Percentiles rank a stretch among this genome's conserved stretches.
Conservation (phyloP, 2,329 filamentous ascomycete species). For the Apiospora malaysiana region DNA sequence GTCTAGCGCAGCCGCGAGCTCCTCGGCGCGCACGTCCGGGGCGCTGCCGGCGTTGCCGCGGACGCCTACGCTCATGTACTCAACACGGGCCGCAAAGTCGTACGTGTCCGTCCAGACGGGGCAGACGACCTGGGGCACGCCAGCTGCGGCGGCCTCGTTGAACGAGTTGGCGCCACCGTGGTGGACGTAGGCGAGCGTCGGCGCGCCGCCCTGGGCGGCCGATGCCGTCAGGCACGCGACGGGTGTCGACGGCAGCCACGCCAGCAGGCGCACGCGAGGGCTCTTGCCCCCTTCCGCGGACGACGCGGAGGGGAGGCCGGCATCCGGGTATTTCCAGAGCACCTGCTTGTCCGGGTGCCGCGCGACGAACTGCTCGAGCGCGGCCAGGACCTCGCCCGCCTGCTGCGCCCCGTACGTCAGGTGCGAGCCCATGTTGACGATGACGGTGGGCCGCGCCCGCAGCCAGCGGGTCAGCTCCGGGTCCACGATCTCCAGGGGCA, state of each 20-base stretch:
- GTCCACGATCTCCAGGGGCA: constrained; percentile 21
- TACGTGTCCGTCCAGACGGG: constrained; percentile 32
- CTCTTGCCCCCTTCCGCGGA: too few relatives aligned
- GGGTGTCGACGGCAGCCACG: neutral
- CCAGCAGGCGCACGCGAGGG: neutral
- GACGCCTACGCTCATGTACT: constrained; percentile 30
- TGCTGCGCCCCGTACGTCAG: constrained; percentile 26
- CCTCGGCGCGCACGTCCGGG: neutral
- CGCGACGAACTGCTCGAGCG: constrained; percentile 24
- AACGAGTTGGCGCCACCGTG: constrained; percentile 45
- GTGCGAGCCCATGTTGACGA: constrained; percentile 31
- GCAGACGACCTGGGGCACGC: constrained; percentile 30
- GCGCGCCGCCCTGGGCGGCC: constrained; percentile 26
- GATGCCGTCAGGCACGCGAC: constrained; percentile 31
- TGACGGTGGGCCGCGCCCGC: constrained; percentile 26
- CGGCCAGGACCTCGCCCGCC: constrained; percentile 25
- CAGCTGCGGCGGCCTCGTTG: constrained; percentile 30
- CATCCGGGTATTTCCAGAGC: constrained; percentile 29
- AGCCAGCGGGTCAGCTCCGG: constrained; percentile 27
- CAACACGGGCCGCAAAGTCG: constrained; percentile 30
- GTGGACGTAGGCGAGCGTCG: constrained; percentile 40
- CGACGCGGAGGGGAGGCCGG: neutral
- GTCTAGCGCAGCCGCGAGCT: too few relatives aligned
- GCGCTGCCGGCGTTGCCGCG: constrained; percentile 25
- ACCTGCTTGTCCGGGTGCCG: constrained; percentile 27